These are phyloP conservation scores for Ormosia semicastrata DNA, from an alignment of 306 rosid genomes.

Conservation along the genomic window DNA sequence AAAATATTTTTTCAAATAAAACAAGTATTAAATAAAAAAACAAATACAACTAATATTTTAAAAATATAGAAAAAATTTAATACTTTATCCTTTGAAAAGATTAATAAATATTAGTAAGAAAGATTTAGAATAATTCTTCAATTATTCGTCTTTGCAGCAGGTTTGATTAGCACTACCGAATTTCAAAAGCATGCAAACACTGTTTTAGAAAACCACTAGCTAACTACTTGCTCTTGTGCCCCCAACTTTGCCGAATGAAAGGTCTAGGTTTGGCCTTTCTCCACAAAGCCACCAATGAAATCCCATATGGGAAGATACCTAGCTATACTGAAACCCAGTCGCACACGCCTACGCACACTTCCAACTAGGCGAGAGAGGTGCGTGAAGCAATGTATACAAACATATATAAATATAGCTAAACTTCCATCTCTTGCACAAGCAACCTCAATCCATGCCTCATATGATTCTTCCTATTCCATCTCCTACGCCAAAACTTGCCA, in stretches of 20 bases:
- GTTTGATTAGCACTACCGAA: constrained; percentile 14
- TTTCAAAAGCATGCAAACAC: constrained; percentile 9
- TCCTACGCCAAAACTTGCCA: constrained; percentile 61
- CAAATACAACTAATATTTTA: too few relatives aligned
- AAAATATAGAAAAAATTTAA: too few relatives aligned
- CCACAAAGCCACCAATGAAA: background rate
- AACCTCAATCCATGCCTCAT: constrained; percentile 6
- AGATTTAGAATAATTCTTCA: too few relatives aligned
- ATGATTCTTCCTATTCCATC: constrained; percentile 31
- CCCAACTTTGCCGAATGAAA: background rate
- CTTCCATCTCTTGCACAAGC: constrained; percentile 41
- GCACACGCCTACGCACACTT: constrained; percentile 13
- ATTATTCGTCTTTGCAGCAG: too few relatives aligned
- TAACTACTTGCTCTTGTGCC: background rate
- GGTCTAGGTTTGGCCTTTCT: background rate
- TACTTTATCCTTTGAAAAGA: too few relatives aligned
- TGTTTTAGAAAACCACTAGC: constrained; percentile 16
- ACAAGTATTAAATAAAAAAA: too few relatives aligned
- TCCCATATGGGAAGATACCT: background rate
- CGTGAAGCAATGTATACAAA: background rate
- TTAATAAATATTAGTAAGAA: too few relatives aligned
- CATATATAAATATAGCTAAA: too few relatives aligned
- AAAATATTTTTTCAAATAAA: too few relatives aligned
- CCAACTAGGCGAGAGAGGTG: background rate
- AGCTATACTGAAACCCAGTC: background rate